Conservation (phyloP, 1,139 yeast species). For the Debaryomyces psychrophilus region DNA sequence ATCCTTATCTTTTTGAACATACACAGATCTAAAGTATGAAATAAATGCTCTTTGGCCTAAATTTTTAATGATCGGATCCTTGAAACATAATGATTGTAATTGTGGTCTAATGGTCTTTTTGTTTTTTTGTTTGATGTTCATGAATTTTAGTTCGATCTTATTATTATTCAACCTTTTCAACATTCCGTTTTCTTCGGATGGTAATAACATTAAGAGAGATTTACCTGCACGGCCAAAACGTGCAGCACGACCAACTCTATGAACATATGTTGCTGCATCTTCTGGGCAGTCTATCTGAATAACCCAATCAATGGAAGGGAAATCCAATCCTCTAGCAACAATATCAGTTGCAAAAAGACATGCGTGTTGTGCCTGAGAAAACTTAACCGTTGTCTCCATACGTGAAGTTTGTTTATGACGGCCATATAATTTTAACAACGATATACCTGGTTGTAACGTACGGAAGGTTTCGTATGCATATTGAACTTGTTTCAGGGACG, state of each 20-base stretch:
- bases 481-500: slow-evolving; percentile 95
- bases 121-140: slow-evolving; percentile 76
- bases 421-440: slow-evolving; percentile 89
- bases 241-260: slow-evolving; percentile 96
- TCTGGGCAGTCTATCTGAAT: slow-evolving; percentile 96
- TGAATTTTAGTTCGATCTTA: slow-evolving; percentile 69
- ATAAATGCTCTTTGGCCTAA: slow-evolving; percentile 95
- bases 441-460: slow-evolving; percentile 93
- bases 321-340: slow-evolving; percentile 96
- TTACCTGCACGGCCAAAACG: slow-evolving; percentile 90
- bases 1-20: slow-evolving; percentile 84
- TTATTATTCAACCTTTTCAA: slow-evolving; percentile 61
- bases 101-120: slow-evolving; percentile 82
- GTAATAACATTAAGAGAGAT: slow-evolving; percentile 79
- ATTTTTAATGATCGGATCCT: slow-evolving; percentile 88
- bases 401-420: slow-evolving; percentile 94
- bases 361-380: slow-evolving; percentile 82
- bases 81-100: slow-evolving; percentile 86
- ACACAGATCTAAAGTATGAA: slow-evolving; percentile 82
- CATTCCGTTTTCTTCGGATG: slow-evolving; percentile 82
- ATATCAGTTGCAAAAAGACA: slow-evolving; percentile 95
- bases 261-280: slow-evolving; percentile 92
- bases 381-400: slow-evolving; percentile 84
- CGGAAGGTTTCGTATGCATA: slow-evolving; percentile 89
- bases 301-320: slow-evolving; percentile 98